These are phyloP conservation scores for Ambrosiella xylebori DNA, from an alignment of 2,329 filamentous ascomycete species.

Conservation along the genomic window DNA sequence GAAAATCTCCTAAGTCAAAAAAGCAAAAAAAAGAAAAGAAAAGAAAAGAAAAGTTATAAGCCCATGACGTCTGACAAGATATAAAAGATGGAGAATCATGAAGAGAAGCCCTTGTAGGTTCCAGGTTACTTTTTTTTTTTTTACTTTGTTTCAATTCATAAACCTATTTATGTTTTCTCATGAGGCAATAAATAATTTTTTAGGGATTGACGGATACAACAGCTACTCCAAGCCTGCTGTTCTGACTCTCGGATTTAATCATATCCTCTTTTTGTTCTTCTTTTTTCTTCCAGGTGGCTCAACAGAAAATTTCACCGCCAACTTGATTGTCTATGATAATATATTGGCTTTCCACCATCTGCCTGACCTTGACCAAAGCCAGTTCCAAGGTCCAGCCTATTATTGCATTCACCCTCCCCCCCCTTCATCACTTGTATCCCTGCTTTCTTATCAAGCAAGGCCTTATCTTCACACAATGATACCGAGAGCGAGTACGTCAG, in stretches of 20 bases:
- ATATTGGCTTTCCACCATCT: no score
- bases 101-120: no score
- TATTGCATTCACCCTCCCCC: not conserved
- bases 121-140: no score
- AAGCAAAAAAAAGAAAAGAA: not conserved
- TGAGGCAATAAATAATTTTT: no score
- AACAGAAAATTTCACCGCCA: not conserved
- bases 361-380: not conserved
- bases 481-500: no score
- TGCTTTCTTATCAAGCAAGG: not conserved
- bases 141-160: no score
- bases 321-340: not conserved
- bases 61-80: no score
- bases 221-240: not conserved
- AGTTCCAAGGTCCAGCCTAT: not conserved
- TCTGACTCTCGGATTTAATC: not conserved
- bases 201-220: no score
- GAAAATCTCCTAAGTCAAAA: not conserved
- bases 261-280: not conserved
- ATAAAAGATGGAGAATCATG: no score
- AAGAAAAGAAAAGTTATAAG: not conserved
- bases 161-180: no score
- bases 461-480: not conserved
- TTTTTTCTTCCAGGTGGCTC: not conserved
- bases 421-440: not conserved